Evolutionary conservation across 352 stramenopile genomes (phyloP).

Genomic region (Globisporangium alternatum): DNA sequence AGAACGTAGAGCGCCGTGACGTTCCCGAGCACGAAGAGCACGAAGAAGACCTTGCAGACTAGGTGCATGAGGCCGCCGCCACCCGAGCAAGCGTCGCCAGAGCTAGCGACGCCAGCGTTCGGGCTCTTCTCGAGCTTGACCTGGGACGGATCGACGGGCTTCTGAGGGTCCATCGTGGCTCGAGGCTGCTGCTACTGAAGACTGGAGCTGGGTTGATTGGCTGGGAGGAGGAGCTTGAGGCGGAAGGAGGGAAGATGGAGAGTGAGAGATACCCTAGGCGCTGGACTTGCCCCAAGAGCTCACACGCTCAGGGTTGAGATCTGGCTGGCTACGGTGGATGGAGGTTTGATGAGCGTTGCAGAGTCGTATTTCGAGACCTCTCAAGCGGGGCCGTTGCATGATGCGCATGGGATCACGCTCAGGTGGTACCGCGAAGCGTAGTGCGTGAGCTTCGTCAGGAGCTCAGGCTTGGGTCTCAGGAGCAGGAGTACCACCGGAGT

Average conservation of each 20-base stretch:
- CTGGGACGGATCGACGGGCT: conserved; percentile 40
- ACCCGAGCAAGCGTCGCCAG: background rate
- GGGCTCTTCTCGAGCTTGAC: conserved; percentile 37
- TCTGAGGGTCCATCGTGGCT: conserved; percentile 23
- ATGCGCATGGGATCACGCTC: background rate
- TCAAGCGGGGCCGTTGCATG: background rate
- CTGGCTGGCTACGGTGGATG: background rate
- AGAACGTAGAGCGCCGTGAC: conserved; percentile 57
- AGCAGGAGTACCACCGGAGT: background rate
- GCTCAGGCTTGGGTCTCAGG: background rate
- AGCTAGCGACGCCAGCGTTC: background rate
- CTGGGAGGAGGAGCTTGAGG: background rate
- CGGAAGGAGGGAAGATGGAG: conserved; percentile 1
- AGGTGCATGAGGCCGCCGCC: conserved; percentile 16
- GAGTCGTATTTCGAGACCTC: background rate
- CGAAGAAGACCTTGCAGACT: conserved; percentile 30
- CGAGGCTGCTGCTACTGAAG: conserved; percentile 11
- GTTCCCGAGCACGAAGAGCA: conserved; percentile 62
- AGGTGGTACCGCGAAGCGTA: background rate
- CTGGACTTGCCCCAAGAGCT: too few relatives aligned
- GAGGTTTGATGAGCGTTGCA: background rate
- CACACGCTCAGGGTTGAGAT: background rate
- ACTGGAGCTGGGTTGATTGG: conserved; percentile 4
- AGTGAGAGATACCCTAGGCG: background rate
- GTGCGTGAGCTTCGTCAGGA: background rate